A percentile compares a stretch with the other conserved stretches of the same genome.
Evolutionary conservation across 1,284 basidiomycete species (phyloP).

Genomic region (Cryptococcus sp.): DNA sequence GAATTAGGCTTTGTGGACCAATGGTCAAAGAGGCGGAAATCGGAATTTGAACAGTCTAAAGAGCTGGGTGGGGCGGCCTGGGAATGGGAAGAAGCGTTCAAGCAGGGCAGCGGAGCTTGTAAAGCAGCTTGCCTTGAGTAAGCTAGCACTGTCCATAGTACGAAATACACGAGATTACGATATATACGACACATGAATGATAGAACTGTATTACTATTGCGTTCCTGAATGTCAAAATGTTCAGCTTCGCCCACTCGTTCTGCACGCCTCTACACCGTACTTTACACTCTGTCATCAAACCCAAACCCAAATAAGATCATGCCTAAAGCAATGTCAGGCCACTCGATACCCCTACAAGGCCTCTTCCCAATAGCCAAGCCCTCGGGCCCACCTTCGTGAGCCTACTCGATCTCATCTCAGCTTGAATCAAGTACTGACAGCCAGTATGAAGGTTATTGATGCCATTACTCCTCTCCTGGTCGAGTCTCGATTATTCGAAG

Average conservation of each 20-base stretch:
- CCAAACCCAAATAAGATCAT: conserved; percentile 20
- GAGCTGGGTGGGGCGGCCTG: conserved; percentile 53
- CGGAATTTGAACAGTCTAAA: conserved; percentile 51
- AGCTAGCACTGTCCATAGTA: neutral
- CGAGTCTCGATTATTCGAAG: conserved; percentile 75
- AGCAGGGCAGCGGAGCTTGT: conserved; percentile 50
- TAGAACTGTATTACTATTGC: no score
- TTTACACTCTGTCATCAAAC: no score
- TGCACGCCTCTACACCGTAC: no score
- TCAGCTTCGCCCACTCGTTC: no score
- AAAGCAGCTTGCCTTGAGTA: conserved; percentile 11
- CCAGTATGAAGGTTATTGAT: conserved; percentile 85
- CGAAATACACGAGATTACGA: no score
- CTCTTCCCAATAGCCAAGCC: conserved; percentile 49
- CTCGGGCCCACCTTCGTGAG: conserved; percentile 45
- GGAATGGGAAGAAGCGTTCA: conserved; percentile 53
- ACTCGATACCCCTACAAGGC: conserved; percentile 45
- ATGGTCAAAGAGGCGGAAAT: conserved; percentile 56
- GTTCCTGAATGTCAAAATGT: no score
- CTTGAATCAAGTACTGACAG: neutral
- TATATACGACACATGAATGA: no score
- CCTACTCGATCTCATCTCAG: neutral
- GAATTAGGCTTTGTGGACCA: conserved; percentile 62
- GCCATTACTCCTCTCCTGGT: conserved; percentile 74
- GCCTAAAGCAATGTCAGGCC: conserved; percentile 40